Evolutionary conservation across 2,329 filamentous ascomycete species (phyloP).

Genomic region (Hypoxylon sp.): DNA sequence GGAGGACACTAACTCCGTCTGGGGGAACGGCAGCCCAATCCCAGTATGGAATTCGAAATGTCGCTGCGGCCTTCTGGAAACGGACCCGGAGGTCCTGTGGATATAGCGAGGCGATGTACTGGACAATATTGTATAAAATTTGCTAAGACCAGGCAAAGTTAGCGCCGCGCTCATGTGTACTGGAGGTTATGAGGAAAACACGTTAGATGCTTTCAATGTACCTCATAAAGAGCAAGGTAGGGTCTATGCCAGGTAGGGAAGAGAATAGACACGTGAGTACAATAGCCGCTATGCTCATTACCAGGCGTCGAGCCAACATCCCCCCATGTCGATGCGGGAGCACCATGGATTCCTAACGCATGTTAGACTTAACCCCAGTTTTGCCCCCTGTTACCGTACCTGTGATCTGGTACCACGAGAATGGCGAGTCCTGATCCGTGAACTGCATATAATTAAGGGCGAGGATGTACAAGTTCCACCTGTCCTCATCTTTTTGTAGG

Average conservation of each 20-base stretch:
- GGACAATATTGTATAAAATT: constrained; percentile 52
- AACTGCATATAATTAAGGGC: constrained; percentile 79
- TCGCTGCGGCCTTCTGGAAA: constrained; percentile 65
- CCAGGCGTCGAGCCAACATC: constrained; percentile 64
- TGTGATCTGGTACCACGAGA: constrained; percentile 84
- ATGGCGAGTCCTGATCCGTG: constrained; percentile 70
- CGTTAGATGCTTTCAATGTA: constrained; percentile 46
- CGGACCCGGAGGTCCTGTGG: constrained; percentile 60
- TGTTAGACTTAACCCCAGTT: constrained; percentile 34
- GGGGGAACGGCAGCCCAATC: constrained; percentile 68
- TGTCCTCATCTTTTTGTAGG: constrained; percentile 72
- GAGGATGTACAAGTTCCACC: constrained; percentile 83
- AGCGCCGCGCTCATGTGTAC: not conserved
- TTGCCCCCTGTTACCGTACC: constrained; percentile 60
- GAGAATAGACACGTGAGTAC: constrained; percentile 79
- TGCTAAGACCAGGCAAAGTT: constrained; percentile 57
- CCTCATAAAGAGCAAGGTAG: constrained; percentile 75
- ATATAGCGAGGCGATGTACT: constrained; percentile 53
- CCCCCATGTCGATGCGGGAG: constrained; percentile 72
- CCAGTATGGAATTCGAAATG: constrained; percentile 71
- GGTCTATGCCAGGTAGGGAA: constrained; percentile 89
- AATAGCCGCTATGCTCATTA: constrained; percentile 75
- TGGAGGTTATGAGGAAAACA: not conserved
- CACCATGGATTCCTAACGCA: constrained; percentile 79
- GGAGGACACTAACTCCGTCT: constrained; percentile 61